These are phyloP conservation scores for Colletotrichum graminicola DNA, from an alignment of 2,329 filamentous ascomycete genomes.

Conservation along the genomic window DNA sequence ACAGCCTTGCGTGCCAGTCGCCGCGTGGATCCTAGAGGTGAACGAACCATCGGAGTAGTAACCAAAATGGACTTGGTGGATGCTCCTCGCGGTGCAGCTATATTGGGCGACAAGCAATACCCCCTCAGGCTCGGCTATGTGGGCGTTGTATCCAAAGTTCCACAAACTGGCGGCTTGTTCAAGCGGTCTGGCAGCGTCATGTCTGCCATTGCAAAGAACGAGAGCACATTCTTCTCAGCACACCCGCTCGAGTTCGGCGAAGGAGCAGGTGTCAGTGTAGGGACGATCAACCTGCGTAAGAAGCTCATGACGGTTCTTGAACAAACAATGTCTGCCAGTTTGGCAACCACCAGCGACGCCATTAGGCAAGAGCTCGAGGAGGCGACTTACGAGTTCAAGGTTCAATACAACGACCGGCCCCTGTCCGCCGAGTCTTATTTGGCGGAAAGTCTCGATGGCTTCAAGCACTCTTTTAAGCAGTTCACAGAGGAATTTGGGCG, in stretches of 20 bases:
- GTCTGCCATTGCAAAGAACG: conserved; percentile 86
- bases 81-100: conserved; percentile 78
- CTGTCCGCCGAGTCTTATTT: conserved; percentile 96
- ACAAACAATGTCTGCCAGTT: conserved; percentile 94
- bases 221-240: conserved; percentile 85
- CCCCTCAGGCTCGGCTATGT: conserved; percentile 96
- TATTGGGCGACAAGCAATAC: conserved; percentile 91
- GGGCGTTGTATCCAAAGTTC: conserved; percentile 89
- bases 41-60: conserved; percentile 97
- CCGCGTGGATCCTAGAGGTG: conserved; percentile 91
- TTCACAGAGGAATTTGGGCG: conserved; percentile 92
- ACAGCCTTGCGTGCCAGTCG: conserved; percentile 90
- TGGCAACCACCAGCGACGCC: conserved; percentile 89
- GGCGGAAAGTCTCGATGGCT: conserved; percentile 92
- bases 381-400: conserved; percentile 98
- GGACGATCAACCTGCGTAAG: conserved; percentile 88
- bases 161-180: conserved; percentile 79
- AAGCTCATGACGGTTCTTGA: conserved; percentile 98
- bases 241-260: conserved; percentile 85
- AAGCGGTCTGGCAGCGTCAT: conserved; percentile 85
- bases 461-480: conserved; percentile 98
- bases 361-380: conserved; percentile 97
- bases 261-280: conserved; percentile 79
- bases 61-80: conserved; percentile 99
- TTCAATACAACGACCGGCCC: conserved; percentile 97